Conservation (phyloP, 2,329 filamentous ascomycete genomes). For the Fusarium sp. region DNA sequence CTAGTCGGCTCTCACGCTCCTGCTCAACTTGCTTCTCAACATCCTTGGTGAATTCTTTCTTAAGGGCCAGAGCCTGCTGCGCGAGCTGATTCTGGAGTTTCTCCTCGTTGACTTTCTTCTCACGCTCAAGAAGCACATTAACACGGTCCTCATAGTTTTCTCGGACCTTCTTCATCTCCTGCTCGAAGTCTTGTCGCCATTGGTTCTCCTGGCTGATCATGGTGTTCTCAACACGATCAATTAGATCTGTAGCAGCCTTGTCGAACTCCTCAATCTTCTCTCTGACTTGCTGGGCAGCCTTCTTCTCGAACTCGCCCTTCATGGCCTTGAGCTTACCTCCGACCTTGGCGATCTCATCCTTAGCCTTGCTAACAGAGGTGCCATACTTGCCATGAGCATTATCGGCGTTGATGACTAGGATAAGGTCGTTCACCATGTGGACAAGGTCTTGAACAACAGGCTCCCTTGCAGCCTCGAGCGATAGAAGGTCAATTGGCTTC, state of each 20-base stretch:
- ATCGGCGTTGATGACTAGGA: conserved; percentile 91
- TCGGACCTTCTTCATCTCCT: conserved; percentile 83
- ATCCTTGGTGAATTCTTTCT: conserved; percentile 82
- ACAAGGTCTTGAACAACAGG: conserved; percentile 92
- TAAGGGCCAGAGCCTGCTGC: conserved; percentile 89
- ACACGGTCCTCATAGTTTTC: conserved; percentile 83
- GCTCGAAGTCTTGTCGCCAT: conserved; percentile 88
- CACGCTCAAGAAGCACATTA: conserved; percentile 79
- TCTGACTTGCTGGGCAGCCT: conserved; percentile 79
- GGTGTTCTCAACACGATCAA: conserved; percentile 84
- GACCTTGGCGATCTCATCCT: conserved; percentile 81
- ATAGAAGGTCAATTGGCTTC: conserved; percentile 79
- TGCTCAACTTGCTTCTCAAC: conserved; percentile 85
- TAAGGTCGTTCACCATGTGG: conserved; percentile 95
- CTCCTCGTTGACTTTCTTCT: conserved; percentile 82
- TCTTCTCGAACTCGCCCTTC: conserved; percentile 73
- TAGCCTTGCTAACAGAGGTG: conserved; percentile 83
- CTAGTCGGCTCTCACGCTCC: conserved; percentile 86
- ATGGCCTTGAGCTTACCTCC: conserved; percentile 80
- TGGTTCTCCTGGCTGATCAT: conserved; percentile 82
- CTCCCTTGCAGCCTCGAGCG: conserved; percentile 79
- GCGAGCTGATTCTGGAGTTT: conserved; percentile 85
- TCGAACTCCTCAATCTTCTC: conserved; percentile 83
- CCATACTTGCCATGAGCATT: conserved; percentile 80
- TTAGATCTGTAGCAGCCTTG: conserved; percentile 84